Percentiles rank a stretch among this genome's conserved stretches.
Conservation (phyloP, 805 yeast genomes). For the Candida ficus region DNA sequence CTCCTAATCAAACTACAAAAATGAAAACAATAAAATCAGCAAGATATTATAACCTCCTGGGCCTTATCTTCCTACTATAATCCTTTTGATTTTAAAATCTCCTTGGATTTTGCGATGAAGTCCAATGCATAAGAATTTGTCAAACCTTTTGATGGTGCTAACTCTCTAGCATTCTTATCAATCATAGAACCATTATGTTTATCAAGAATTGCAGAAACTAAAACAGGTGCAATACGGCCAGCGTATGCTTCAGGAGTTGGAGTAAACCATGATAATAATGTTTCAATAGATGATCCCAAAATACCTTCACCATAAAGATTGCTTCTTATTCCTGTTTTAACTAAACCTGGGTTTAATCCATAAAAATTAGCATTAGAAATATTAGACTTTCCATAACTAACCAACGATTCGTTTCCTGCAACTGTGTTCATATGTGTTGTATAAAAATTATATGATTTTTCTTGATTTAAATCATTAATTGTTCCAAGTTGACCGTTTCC, state of each 20-base stretch:
- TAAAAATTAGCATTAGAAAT: slow-evolving; percentile 24
- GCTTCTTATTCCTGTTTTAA: slow-evolving; percentile 31
- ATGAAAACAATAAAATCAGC: too few species aligned
- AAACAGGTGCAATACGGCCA: slow-evolving; percentile 25
- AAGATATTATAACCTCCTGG: too few species aligned
- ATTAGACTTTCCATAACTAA: slow-evolving; percentile 18
- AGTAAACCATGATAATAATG: slow-evolving; percentile 26
- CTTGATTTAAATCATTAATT: slow-evolving; percentile 32
- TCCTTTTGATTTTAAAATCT: slow-evolving; percentile 19
- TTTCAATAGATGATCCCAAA: slow-evolving; percentile 25
- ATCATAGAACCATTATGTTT: slow-evolving; percentile 27
- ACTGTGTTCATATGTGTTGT: slow-evolving; percentile 36
- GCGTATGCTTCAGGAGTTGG: slow-evolving; percentile 33
- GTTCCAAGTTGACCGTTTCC: slow-evolving; percentile 31
- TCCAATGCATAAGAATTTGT: slow-evolving; percentile 26
- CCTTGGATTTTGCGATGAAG: slow-evolving; percentile 23
- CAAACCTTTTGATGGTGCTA: slow-evolving; percentile 26
- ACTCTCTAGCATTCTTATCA: slow-evolving; percentile 26
- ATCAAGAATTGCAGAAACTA: slow-evolving; percentile 28
- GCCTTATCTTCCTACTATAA: too few species aligned
- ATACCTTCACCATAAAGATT: slow-evolving; percentile 29
- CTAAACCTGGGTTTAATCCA: slow-evolving; percentile 38
- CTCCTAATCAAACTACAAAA: too few species aligned
- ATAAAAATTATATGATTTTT: slow-evolving; percentile 24
- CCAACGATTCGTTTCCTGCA: slow-evolving; percentile 38